Conservation (phyloP, 495 filamentous ascomycete genomes). For the Aspergillus wentii region DNA sequence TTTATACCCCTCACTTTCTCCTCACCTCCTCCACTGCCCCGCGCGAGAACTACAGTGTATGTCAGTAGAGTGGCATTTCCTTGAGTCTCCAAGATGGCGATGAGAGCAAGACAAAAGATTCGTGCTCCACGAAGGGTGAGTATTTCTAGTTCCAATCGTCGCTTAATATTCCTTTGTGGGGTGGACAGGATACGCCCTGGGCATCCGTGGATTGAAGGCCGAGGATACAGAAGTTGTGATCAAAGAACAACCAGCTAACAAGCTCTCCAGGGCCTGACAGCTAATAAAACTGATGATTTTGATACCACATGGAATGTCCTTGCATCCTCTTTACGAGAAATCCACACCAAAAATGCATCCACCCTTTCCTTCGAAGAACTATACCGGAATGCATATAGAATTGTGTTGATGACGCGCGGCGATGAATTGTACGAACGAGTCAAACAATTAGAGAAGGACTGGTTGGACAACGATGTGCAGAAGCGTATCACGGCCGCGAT, state of each 20-base stretch:
- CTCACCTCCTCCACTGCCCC: conserved; percentile 13
- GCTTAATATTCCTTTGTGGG: too few relatives aligned
- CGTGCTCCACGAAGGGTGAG: conserved; percentile 67
- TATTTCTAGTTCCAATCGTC: conserved; percentile 12
- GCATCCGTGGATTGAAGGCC: too few relatives aligned
- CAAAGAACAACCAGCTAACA: not conserved
- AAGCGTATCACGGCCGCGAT: conserved; percentile 58
- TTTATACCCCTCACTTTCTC: too few relatives aligned
- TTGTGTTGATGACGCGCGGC: conserved; percentile 87
- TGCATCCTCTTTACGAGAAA: conserved; percentile 68
- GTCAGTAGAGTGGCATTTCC: conserved; percentile 9
- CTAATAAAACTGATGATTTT: conserved; percentile 62
- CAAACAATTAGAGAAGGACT: conserved; percentile 70
- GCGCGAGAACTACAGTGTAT: conserved; percentile 4
- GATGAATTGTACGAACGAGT: conserved; percentile 76
- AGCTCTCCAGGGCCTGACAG: conserved; percentile 27
- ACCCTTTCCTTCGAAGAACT: conserved; percentile 89
- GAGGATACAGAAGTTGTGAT: not conserved
- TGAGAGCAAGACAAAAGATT: conserved; percentile 64
- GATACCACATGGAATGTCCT: conserved; percentile 77
- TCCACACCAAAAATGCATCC: conserved; percentile 90
- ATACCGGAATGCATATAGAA: conserved; percentile 92
- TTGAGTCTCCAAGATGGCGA: conserved; percentile 48
- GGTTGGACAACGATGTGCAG: conserved; percentile 68
- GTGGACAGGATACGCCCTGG: too few relatives aligned